These are phyloP conservation scores for Trichoderma hamatum DNA, from an alignment of 2,329 filamentous ascomycete genomes.

Conservation along the genomic window DNA sequence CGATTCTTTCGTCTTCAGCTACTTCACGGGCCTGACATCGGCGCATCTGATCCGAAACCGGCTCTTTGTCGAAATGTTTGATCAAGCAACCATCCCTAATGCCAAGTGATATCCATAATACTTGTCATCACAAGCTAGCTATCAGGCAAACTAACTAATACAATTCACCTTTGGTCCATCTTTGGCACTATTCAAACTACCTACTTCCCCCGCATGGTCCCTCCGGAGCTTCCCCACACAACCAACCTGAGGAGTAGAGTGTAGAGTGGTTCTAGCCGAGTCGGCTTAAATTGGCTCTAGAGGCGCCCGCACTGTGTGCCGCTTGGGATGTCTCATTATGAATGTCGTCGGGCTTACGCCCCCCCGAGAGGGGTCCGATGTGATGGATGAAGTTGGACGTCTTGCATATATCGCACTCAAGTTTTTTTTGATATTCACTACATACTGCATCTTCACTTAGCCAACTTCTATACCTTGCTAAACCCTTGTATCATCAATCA, in stretches of 20 bases:
- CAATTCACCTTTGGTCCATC: not conserved
- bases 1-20: not conserved
- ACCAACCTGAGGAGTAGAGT: not conserved
- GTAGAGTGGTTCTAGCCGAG: not conserved
- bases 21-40: not conserved
- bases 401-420: not conserved
- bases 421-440: not conserved
- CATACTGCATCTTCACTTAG: not conserved
- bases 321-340: not conserved
- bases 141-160: not conserved
- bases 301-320: slow-evolving; percentile 7
- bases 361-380: slow-evolving; percentile 4
- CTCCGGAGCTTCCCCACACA: slow-evolving; percentile 3
- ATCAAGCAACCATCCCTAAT: not conserved
- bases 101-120: not conserved
- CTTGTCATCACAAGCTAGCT: not conserved
- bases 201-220: not conserved
- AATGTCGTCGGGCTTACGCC: not conserved
- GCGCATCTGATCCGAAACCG: slow-evolving; percentile 19
- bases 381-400: slow-evolving; percentile 4
- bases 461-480: not conserved
- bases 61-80: not conserved
- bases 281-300: slow-evolving; percentile 1
- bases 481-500: not conserved
- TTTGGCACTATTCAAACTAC: not conserved